Conservation (phyloP, 1,139 yeast genomes). For the Geotrichum europaeum region DNA sequence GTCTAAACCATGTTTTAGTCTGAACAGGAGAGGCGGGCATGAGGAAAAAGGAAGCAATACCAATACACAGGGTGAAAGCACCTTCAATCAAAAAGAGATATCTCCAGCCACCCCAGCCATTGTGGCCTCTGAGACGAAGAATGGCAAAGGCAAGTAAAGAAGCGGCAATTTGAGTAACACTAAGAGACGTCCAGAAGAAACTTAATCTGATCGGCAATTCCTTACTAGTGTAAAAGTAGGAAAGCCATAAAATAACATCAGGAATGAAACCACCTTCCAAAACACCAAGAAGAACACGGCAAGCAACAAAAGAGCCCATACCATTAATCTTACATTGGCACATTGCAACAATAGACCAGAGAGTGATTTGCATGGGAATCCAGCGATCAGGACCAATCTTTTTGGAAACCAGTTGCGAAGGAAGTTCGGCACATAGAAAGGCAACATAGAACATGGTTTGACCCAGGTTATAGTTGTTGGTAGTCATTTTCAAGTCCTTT, state of each 20-base stretch:
- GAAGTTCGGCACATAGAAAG: constrained; percentile 47
- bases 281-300: constrained; percentile 44
- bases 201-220: constrained; percentile 48
- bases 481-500: constrained; percentile 41
- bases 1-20: constrained; percentile 44
- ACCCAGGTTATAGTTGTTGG: constrained; percentile 47
- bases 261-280: constrained; percentile 54
- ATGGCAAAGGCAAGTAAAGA: constrained; percentile 44
- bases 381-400: constrained; percentile 50
- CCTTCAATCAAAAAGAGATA: constrained; percentile 58
- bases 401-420: constrained; percentile 50
- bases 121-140: constrained; percentile 38
- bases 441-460: constrained; percentile 41
- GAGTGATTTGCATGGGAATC: constrained; percentile 47
- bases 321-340: constrained; percentile 40
- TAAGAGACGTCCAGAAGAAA: constrained; percentile 40
- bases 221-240: constrained; percentile 47
- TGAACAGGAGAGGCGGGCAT: constrained; percentile 54
- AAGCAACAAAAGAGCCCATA: constrained; percentile 37
- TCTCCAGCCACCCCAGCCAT: constrained; percentile 46
- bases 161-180: constrained; percentile 28
- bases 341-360: constrained; percentile 48
- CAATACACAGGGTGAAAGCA: constrained; percentile 44
- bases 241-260: constrained; percentile 46
- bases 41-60: constrained; percentile 43